Evolutionary conservation across 345 rosid genomes (phyloP).

Genomic region (Hibiscus tridactylites): DNA sequence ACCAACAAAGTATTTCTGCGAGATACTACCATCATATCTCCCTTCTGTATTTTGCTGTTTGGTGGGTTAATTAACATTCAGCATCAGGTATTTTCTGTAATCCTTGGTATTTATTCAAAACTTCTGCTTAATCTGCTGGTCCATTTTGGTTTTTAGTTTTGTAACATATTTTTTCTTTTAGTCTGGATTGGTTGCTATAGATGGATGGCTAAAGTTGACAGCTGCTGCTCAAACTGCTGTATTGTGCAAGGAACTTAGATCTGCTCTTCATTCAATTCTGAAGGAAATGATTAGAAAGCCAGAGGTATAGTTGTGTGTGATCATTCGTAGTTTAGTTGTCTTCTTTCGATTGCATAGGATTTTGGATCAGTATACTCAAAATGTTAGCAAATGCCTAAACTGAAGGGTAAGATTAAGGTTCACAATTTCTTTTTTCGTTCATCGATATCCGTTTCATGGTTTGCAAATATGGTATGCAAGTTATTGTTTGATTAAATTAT

Average conservation of each 20-base stretch:
- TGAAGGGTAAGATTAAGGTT: background rate
- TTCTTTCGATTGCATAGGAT: background rate
- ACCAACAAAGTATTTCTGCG: constrained; percentile 75
- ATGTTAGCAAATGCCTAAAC: background rate
- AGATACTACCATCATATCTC: constrained; percentile 76
- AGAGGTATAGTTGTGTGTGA: constrained; percentile 32
- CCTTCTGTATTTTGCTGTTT: constrained; percentile 76
- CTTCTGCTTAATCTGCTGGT: background rate
- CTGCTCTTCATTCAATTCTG: constrained; percentile 59
- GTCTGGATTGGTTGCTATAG: constrained; percentile 60
- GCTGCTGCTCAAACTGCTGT: constrained; percentile 96
- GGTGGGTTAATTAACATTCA: constrained; percentile 82
- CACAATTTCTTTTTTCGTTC: background rate
- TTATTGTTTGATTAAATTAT: background rate
- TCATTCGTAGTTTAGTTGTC: background rate
- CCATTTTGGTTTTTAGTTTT: background rate
- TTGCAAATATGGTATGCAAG: background rate
- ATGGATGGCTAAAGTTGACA: constrained; percentile 79
- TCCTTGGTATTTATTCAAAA: background rate
- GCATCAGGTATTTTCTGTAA: constrained; percentile 57
- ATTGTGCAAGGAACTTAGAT: constrained; percentile 74
- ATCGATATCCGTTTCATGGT: background rate
- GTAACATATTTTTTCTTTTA: constrained; percentile 15
- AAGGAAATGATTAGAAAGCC: constrained; percentile 69
- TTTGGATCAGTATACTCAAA: background rate